Evolutionary conservation across 2,329 filamentous ascomycete species (phyloP).

Genomic region (Ascochyta fabae): DNA sequence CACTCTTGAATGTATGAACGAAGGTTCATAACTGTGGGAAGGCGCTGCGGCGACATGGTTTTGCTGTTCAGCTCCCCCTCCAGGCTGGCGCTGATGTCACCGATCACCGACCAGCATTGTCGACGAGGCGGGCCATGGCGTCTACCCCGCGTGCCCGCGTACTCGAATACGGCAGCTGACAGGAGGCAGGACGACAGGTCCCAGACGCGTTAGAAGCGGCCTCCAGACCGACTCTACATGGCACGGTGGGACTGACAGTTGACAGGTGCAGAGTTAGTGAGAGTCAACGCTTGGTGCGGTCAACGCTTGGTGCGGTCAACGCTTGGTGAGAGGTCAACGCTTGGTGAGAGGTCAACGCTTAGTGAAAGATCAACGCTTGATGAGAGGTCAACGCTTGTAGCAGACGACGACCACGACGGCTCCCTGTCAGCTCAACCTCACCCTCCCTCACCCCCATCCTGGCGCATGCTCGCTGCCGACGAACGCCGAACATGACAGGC

Average conservation of each 20-base stretch:
- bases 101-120: constrained; percentile 10
- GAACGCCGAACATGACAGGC: background rate
- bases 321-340: background rate
- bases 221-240: background rate
- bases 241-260: background rate
- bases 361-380: background rate
- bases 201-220: background rate
- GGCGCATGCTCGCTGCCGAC: constrained; percentile 8
- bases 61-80: background rate
- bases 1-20: too few relatives aligned
- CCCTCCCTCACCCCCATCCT: background rate
- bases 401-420: background rate
- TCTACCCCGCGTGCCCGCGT: constrained; percentile 4
- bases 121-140: background rate
- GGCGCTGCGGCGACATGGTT: background rate
- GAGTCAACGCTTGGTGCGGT: background rate
- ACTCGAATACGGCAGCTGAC: constrained; percentile 2
- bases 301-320: background rate
- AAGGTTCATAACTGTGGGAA: background rate
- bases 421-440: background rate
- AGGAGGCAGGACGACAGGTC: background rate
- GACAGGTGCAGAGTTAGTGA: constrained; percentile 13
- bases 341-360: background rate
- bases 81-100: constrained; percentile 7
- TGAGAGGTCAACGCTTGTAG: background rate